A percentile compares a stretch with the other conserved stretches of the same genome.
Evolutionary conservation across 257 asterid genomes (phyloP).

Genomic region (Nicotiana sylvestris): DNA sequence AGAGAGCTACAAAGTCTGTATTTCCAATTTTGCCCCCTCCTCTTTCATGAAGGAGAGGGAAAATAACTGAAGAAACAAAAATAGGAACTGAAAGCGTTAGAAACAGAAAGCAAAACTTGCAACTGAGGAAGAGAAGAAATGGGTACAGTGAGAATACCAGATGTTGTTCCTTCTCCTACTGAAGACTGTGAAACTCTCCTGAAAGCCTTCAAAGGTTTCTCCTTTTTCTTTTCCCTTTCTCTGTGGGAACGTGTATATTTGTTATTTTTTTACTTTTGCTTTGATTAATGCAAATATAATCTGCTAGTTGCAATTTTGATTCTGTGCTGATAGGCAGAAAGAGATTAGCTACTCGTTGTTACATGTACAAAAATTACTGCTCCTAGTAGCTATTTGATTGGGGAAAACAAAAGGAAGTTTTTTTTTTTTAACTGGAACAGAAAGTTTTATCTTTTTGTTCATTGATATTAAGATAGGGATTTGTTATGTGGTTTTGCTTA

Average conservation of each 20-base stretch:
- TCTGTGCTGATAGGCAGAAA: background rate
- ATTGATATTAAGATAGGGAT: background rate
- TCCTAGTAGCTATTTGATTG: background rate
- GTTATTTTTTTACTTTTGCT: background rate
- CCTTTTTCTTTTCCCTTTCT: background rate
- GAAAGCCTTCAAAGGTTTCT: conserved; percentile 51
- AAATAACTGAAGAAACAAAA: background rate
- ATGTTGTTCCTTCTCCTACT: conserved; percentile 54
- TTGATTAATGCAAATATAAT: background rate
- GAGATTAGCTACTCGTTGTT: background rate
- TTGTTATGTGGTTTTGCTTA: conserved; percentile 14
- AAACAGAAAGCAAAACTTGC: background rate
- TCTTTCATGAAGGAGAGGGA: background rate
- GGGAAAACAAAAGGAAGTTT: background rate
- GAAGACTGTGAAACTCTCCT: conserved; percentile 53
- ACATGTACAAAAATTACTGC: background rate
- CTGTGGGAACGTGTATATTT: background rate
- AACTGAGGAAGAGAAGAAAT: conserved; percentile 12
- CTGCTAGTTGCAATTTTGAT: background rate
- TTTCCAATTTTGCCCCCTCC: background rate
- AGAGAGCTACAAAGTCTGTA: background rate
- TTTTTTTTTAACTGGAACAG: too few relatives aligned
- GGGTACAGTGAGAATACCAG: conserved; percentile 58
- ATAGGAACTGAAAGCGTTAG: background rate
- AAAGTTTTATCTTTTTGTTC: background rate